Evolutionary conservation across 1,139 yeast species (phyloP).

Genomic region (Blastobotrys apis): DNA sequence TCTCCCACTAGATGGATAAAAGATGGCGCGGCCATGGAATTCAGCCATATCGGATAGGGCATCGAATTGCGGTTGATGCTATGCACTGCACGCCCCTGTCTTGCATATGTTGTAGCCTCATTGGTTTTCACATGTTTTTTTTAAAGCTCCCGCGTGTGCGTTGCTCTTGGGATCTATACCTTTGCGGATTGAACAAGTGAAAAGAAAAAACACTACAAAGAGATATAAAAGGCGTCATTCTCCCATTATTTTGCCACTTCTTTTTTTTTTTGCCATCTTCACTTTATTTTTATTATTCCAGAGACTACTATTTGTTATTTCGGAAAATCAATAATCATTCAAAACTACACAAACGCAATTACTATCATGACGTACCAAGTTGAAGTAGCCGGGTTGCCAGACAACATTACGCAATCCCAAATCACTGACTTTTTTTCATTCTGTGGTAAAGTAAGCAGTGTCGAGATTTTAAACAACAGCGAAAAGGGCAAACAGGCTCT

Average conservation of each 20-base stretch:
- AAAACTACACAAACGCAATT: conserved; percentile 3
- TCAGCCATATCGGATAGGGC: no score
- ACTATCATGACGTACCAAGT: conserved; percentile 18
- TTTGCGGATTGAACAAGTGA: no score
- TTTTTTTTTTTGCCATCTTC: background rate
- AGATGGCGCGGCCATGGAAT: background rate
- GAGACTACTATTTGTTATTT: background rate
- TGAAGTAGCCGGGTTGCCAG: conserved; percentile 59
- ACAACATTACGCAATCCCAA: conserved; percentile 50
- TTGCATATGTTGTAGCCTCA: no score
- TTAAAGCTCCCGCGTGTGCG: no score
- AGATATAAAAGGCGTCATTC: background rate
- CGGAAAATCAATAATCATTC: no score
- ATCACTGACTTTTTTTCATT: conserved; percentile 67
- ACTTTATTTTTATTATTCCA: background rate
- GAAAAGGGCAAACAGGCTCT: conserved; percentile 37
- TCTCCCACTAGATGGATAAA: no score
- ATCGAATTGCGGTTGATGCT: background rate
- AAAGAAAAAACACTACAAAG: background rate
- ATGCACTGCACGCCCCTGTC: no score
- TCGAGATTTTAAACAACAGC: conserved; percentile 36
- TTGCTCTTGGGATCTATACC: no score
- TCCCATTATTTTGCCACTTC: background rate
- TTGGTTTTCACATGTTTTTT: no score
- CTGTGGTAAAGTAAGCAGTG: conserved; percentile 62